Base-by-base conservation (phyloP, 1,139 yeast genomes). In the Pneumocystis sp. region DNA sequence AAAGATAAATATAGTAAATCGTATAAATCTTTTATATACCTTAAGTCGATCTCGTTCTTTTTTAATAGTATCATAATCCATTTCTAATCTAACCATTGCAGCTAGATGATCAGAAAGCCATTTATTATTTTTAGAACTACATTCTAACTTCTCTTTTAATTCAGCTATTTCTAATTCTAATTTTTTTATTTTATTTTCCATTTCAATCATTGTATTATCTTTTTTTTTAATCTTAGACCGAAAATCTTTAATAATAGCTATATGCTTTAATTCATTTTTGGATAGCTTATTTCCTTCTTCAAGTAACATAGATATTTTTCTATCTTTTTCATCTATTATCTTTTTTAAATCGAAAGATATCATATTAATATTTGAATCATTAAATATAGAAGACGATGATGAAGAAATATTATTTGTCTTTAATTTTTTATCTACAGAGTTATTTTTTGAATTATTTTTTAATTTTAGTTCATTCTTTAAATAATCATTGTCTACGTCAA, bases 281-380 rank as follows among this genome's bases (percentile, higher is more conserved):
- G 96, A 86, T 59, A 91, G 76, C 39, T 82, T 83, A 69, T 87
- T 86, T 3, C 97, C 97, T 74, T 91, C 97, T 66, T 82, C 83
- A 72, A 87, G 74, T 50, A 91, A 77, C 68, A 80, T 76, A 35
- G 83, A 85, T 68, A 87, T 80, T 56, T 79, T 78, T 35, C 78
- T 79, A 62, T 87, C 90, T 69, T 82, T 82, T 60, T 80, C 82
- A 3, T 79, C 76, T 7, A 78, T 68, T 75, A 79, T 63, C 44
- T 63, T 62, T 44, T 66, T 66, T 25, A 68, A 15, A 17, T 61
- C 19, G 17, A 40, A 12, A 50, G 57, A 17, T 25, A 50, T 50
- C n/a, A 17, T 17, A 40, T 17, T 40, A 25, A 50, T 25, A 12
- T 50, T 31, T 50, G 21, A 50, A 12, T 10, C 7, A 50, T 10